A percentile compares a stretch with the other conserved stretches of the same genome.
Conservation (phyloP, 495 filamentous ascomycete species). For the Trichoderma gamsii region DNA sequence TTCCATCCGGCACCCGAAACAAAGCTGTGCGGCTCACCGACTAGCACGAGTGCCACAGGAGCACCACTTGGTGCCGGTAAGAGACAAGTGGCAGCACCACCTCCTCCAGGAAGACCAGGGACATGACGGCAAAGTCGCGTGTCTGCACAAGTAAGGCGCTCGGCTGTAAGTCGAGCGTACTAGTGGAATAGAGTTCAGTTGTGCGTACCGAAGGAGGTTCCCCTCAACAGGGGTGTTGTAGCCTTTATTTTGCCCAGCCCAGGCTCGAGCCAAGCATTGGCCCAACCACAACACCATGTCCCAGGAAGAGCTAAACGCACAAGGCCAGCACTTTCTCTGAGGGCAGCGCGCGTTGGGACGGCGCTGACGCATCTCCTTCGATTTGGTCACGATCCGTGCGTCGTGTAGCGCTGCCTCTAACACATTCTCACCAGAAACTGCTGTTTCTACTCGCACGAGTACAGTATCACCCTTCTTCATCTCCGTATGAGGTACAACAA, state of each 20-base stretch:
- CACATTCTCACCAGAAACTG: not conserved
- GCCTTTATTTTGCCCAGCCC: not conserved
- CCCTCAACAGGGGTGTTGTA: not conserved
- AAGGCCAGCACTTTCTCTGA: not conserved
- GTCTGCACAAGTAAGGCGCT: not conserved
- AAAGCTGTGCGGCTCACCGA: not conserved
- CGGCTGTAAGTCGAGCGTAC: not conserved
- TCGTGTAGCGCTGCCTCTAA: not conserved
- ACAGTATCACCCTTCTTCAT: not conserved
- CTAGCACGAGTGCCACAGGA: not conserved
- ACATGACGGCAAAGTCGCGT: not conserved
- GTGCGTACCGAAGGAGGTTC: constrained; percentile 5
- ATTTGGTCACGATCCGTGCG: constrained; percentile 13
- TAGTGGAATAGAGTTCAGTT: not conserved
- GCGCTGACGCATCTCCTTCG: constrained; percentile 7
- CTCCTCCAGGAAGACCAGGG: not conserved
- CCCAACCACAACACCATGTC: not conserved
- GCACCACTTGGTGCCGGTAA: not conserved
- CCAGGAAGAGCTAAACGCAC: constrained; percentile 4
- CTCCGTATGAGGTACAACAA: not conserved
- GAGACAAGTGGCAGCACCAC: not conserved
- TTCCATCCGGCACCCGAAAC: constrained; percentile 1
- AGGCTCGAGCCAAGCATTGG: not conserved
- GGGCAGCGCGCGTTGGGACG: constrained; percentile 4
- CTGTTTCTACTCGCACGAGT: not conserved